Percentiles rank a stretch among this genome's conserved stretches.
Evolutionary conservation across 2,329 filamentous ascomycete genomes (phyloP).

Genomic region (Tolypocladium guangdongense): DNA sequence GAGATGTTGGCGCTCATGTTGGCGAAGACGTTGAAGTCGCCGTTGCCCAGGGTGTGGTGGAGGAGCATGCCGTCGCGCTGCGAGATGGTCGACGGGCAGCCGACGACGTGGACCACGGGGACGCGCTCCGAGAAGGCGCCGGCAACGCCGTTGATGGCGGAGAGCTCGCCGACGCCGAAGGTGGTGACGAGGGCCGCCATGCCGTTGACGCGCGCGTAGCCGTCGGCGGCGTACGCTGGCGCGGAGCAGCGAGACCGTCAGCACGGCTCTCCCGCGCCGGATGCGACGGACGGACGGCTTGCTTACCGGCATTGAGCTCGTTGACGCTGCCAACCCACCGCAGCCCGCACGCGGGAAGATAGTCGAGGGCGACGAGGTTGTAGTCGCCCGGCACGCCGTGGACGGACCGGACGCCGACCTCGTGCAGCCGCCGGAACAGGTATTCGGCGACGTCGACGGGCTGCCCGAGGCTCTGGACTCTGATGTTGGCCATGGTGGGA

Average conservation of each 20-base stretch:
- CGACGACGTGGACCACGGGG: constrained; percentile 59
- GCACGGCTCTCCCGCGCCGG: neutral
- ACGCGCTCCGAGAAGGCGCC: constrained; percentile 66
- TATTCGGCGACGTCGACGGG: constrained; percentile 55
- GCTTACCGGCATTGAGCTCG: constrained; percentile 58
- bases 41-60: constrained; percentile 64
- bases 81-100: constrained; percentile 36
- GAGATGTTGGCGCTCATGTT: constrained; percentile 68
- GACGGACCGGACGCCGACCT: constrained; percentile 53
- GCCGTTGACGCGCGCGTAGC: constrained; percentile 63
- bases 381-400: constrained; percentile 66
- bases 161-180: constrained; percentile 66
- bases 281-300: neutral
- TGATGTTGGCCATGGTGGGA: constrained; percentile 23
- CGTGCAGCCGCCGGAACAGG: constrained; percentile 51
- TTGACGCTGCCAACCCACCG: constrained; percentile 61
- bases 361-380: constrained; percentile 59
- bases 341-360: constrained; percentile 45
- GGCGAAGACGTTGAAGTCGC: constrained; percentile 74
- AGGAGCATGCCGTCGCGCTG: constrained; percentile 37
- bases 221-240: constrained; percentile 66
- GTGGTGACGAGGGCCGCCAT: constrained; percentile 63
- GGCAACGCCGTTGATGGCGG: constrained; percentile 61
- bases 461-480: constrained; percentile 31
- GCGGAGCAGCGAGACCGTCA: constrained; percentile 8